Conservation (phyloP, 352 stramenopile species). For the Globisporangium recalcitrans region DNA sequence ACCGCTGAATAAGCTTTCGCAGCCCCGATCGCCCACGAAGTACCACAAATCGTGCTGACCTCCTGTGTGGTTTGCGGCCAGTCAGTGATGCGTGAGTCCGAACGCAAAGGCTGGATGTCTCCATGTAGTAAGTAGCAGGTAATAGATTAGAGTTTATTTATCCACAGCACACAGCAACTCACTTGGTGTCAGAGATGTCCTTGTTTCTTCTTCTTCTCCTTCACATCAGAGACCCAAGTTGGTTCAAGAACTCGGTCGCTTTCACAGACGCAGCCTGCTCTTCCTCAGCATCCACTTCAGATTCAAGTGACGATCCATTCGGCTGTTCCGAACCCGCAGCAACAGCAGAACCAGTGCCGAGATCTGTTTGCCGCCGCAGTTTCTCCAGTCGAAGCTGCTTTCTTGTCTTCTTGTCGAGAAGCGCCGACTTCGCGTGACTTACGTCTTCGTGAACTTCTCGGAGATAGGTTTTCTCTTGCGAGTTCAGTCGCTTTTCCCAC, state of each 20-base stretch:
- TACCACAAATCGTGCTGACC: slow-evolving; percentile 1
- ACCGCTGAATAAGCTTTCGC: slow-evolving; percentile 20
- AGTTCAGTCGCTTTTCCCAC: slow-evolving; percentile 73
- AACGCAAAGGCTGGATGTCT: neutral
- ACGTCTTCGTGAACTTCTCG: slow-evolving; percentile 57
- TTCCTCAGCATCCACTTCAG: neutral
- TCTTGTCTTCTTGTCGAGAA: slow-evolving; percentile 34
- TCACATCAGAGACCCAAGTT: slow-evolving; percentile 46
- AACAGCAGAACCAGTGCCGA: slow-evolving; percentile 4
- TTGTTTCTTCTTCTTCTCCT: neutral
- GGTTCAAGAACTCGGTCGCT: slow-evolving; percentile 55
- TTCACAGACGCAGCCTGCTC: slow-evolving; percentile 36
- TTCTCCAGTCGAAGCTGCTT: slow-evolving; percentile 68
- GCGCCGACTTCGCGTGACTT: slow-evolving; percentile 37
- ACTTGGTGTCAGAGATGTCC: neutral
- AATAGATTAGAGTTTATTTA: slow-evolving; percentile 14
- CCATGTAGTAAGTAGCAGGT: neutral
- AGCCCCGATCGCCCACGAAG: neutral
- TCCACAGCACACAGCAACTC: neutral
- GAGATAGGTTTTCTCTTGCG: slow-evolving; percentile 54
- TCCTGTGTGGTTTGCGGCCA: neutral
- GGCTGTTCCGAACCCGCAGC: neutral
- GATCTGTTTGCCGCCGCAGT: slow-evolving; percentile 35
- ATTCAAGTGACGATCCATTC: slow-evolving; percentile 6
- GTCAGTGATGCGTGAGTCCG: neutral